phyloP scores from a whole-genome alignment of 2,329 filamentous ascomycete genomes.

The Phaeophleospora eucalypticola region DNA sequence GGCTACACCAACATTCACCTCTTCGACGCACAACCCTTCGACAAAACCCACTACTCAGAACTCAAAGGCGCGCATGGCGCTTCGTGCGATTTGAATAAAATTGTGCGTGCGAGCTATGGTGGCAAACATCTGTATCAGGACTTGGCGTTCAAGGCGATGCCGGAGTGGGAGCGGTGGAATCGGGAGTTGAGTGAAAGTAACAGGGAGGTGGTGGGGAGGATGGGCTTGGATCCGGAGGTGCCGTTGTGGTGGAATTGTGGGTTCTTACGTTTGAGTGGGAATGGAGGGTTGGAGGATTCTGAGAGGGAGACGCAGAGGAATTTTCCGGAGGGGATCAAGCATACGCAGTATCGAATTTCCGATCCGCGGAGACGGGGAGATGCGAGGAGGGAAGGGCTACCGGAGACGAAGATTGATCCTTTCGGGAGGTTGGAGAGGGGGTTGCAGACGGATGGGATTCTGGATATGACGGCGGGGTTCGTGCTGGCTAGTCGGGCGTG shows the following conservation, averaged over 20 bases:
- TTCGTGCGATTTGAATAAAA: conserved; percentile 25
- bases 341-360: conserved; percentile 27
- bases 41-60: conserved; percentile 22
- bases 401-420: conserved; percentile 17
- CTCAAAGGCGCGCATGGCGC: conserved; percentile 18
- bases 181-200: conserved; percentile 13
- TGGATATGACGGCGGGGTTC: conserved; percentile 20
- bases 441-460: conserved; percentile 14
- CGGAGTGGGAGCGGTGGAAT: conserved; percentile 35
- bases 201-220: conserved; percentile 1
- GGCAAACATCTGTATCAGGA: conserved; percentile 22
- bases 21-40: conserved; percentile 32
- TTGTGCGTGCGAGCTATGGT: conserved; percentile 25
- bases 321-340: conserved; percentile 23
- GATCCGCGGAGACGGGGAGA: conserved; percentile 13
- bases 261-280: conserved; percentile 20
- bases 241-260: conserved; percentile 26
- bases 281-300: conserved; percentile 17
- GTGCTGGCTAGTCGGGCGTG: conserved; percentile 18
- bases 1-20: conserved; percentile 27
- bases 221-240: conserved; percentile 6
- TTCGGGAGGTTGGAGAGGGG: conserved; percentile 11
- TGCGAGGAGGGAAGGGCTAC: conserved; percentile 11
- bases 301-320: conserved; percentile 24
- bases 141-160: conserved; percentile 24